Evolutionary conservation across 495 filamentous ascomycete genomes (phyloP).

Genomic region (Tuber aestivum): DNA sequence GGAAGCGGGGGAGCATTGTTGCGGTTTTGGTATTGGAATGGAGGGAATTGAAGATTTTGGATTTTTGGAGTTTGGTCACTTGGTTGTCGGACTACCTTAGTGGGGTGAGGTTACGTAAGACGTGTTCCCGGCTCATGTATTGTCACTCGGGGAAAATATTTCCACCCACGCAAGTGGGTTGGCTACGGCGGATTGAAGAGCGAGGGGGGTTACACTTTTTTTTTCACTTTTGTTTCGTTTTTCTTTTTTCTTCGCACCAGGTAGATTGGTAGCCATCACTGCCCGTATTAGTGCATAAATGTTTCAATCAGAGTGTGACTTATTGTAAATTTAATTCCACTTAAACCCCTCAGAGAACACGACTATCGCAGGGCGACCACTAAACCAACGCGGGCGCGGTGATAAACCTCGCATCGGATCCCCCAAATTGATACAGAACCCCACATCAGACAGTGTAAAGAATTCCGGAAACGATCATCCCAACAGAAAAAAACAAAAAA

Average conservation of each 20-base stretch:
- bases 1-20: constrained; percentile 22
- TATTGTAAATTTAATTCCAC: background rate
- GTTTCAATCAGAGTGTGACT: background rate
- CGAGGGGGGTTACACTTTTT: background rate
- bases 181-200: background rate
- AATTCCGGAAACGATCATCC: background rate
- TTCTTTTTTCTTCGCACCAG: background rate
- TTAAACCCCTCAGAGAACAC: background rate
- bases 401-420: background rate
- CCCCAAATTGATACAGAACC: background rate
- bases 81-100: background rate
- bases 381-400: background rate
- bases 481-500: background rate
- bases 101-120: constrained; percentile 5
- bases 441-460: background rate
- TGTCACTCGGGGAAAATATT: background rate
- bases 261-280: background rate
- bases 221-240: background rate
- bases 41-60: constrained; percentile 8
- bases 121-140: background rate
- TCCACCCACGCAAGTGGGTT: background rate
- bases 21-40: constrained; percentile 15
- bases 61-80: constrained; percentile 10
- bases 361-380: background rate
- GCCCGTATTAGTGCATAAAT: background rate